These are phyloP conservation scores for Colletotrichum scovillei DNA, from an alignment of 2,329 filamentous ascomycete genomes.

Conservation along the genomic window DNA sequence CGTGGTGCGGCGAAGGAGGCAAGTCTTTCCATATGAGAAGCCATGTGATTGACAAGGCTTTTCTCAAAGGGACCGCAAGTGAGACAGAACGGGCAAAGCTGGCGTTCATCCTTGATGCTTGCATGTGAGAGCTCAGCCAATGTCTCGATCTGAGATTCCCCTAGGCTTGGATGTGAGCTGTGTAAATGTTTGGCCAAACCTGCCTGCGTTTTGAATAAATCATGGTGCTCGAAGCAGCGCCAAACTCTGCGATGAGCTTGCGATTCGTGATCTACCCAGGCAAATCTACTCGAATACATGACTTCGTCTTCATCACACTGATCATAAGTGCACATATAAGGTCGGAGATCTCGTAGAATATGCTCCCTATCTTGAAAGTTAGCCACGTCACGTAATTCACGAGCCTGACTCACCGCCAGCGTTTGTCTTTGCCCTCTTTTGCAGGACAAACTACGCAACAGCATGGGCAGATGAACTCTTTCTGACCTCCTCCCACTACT, in stretches of 20 bases:
- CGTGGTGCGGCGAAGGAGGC: no score
- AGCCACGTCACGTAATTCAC: no score
- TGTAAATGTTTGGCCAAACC: neutral
- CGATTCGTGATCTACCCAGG: constrained; percentile 5
- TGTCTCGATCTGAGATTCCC: neutral
- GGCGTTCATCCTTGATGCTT: neutral
- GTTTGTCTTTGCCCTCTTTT: neutral
- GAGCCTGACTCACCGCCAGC: constrained; percentile 3
- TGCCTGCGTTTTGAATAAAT: neutral
- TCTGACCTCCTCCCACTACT: no score
- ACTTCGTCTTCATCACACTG: neutral
- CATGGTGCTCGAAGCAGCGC: constrained; percentile 11
- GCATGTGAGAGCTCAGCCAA: neutral
- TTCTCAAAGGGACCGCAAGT: neutral
- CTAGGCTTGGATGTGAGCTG: neutral
- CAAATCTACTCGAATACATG: neutral
- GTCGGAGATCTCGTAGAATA: constrained; percentile 7
- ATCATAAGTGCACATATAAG: constrained; percentile 15
- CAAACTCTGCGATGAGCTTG: neutral
- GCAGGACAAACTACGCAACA: neutral
- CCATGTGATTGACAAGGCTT: constrained; percentile 1
- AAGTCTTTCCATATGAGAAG: constrained; percentile 12
- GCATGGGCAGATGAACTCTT: constrained; percentile 8
- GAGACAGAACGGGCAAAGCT: neutral
- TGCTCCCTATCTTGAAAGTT: neutral